Conservation (phyloP, 2,329 filamentous ascomycete species). For the Colletotrichum graminicola region DNA sequence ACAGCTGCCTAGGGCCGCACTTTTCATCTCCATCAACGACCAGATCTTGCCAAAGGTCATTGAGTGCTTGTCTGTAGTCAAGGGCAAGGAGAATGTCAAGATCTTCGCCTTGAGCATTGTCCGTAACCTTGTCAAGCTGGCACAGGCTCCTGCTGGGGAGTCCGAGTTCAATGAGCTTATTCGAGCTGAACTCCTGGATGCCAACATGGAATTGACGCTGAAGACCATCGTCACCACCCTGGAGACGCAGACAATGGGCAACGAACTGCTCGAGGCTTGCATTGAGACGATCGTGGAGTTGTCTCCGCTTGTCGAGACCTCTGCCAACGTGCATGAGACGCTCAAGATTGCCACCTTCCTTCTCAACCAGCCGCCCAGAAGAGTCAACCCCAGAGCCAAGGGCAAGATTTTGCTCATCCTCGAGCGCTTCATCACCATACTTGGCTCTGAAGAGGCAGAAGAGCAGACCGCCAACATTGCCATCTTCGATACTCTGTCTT, state of each 20-base stretch:
- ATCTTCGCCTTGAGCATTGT: slow-evolving; percentile 84
- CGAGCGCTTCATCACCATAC: slow-evolving; percentile 80
- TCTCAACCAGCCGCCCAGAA: slow-evolving; percentile 84
- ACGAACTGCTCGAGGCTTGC: slow-evolving; percentile 81
- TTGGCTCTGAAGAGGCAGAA: slow-evolving; percentile 50
- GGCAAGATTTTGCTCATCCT: slow-evolving; percentile 83
- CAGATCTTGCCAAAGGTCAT: slow-evolving; percentile 79
- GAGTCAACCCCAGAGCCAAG: slow-evolving; percentile 87
- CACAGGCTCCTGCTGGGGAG: slow-evolving; percentile 65
- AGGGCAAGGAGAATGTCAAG: slow-evolving; percentile 88
- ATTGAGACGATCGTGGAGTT: slow-evolving; percentile 84
- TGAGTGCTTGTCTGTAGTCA: slow-evolving; percentile 77
- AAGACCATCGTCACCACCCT: slow-evolving; percentile 78
- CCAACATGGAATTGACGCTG: slow-evolving; percentile 71
- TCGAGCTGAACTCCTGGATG: slow-evolving; percentile 66
- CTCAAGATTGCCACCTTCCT: slow-evolving; percentile 85
- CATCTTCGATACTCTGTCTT: slow-evolving; percentile 80
- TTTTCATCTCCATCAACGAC: slow-evolving; percentile 73
- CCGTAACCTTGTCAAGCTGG: slow-evolving; percentile 73
- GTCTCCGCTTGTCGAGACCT: slow-evolving; percentile 75
- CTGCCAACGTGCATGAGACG: slow-evolving; percentile 79
- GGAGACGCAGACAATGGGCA: slow-evolving; percentile 70
- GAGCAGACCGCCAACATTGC: slow-evolving; percentile 49
- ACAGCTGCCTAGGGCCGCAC: slow-evolving; percentile 71
- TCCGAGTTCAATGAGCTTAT: slow-evolving; percentile 68